A percentile compares a stretch with the other conserved stretches of the same genome.
phyloP scores from a whole-genome alignment of 2,329 filamentous ascomycete genomes.

The Periconia macrospinosa region DNA sequence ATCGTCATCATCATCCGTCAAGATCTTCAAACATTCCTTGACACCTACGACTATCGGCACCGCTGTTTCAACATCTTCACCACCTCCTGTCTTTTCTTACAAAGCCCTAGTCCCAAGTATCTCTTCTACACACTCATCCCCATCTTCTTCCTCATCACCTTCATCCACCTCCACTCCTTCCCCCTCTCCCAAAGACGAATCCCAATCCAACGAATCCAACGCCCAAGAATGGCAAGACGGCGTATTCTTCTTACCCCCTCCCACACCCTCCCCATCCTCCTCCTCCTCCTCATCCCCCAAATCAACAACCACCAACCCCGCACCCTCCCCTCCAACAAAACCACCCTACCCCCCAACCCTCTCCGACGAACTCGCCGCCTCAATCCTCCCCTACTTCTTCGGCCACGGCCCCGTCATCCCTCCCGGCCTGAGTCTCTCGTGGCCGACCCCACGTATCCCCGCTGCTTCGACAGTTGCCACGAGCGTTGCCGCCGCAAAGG shows the following conservation, averaged over 20 bases:
- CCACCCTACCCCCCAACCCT: not conserved
- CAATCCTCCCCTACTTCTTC: constrained; percentile 15
- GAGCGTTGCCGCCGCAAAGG: no score
- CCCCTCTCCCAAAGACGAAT: not conserved
- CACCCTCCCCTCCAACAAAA: no score
- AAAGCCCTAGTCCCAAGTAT: no score
- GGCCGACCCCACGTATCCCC: constrained; percentile 7
- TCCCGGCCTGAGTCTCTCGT: constrained; percentile 6
- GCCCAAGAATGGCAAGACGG: constrained; percentile 1
- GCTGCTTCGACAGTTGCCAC: no score
- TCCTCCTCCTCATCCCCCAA: not conserved
- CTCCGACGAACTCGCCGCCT: constrained; percentile 1
- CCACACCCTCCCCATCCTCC: not conserved
- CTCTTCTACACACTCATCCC: no score
- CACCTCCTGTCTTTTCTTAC: no score
- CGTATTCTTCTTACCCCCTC: not conserved
- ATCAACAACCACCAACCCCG: not conserved
- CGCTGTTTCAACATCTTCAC: no score
- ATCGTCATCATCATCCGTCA: no score
- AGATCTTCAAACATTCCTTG: no score
- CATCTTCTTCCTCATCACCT: no score
- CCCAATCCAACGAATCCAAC: not conserved
- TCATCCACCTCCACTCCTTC: not conserved
- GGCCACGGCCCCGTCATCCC: constrained; percentile 23
- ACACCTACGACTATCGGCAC: no score